Base-by-base conservation (phyloP, 2,329 filamentous ascomycete genomes). In the Xylaria sp. region DNA sequence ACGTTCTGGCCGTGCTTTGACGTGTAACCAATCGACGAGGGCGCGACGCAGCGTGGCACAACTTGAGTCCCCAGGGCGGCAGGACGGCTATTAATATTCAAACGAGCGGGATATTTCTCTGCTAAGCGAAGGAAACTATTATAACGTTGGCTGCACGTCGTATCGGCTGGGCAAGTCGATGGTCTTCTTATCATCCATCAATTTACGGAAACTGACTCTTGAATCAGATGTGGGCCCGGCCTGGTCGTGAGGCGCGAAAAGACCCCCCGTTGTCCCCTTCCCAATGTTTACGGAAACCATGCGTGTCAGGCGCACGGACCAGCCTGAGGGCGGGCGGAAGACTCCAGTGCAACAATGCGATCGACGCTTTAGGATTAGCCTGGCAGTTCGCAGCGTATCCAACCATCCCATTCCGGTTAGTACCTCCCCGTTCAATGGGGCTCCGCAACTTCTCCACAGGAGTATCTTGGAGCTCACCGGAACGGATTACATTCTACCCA, bases 231-330 rank as follows among this genome's bases (percentile, higher is more conserved):
- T 59, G 60, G 61, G 62, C 61, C 58, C 54, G 59, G 37, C 56
- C 59, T 64, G 59, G 61, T 65, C 56, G 63, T 64, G 67, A 70
- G 67, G 69, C 69, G 69, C 69, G 69, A 70, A 66, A 64, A 65
- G 49, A 62, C 58, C 58, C 55, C 57, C 56, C 58, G 58, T 61
- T 19, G 39, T 49, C 60, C 59, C 60, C 65, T 65, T 61, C 62
- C 64, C 66, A 69, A 68, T 71, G 69, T 71, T 70, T 70, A 71
- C 69, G 23, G 23, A 30, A 30, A 30, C 23, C 8, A 70, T 68
- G 66, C 61, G 64, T 63, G 61, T 63, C 61, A 23, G 35, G 61
- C 55, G 66, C 68, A 70, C 67, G 52, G 67, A 64, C 66, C 67
- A 68, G 37, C 37, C 23, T 30, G 23, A 30, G 23, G 4, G 23